These are phyloP conservation scores for Pilatotrama ljubarskyi DNA, from an alignment of 768 basidiomycete species.

Conservation along the genomic window DNA sequence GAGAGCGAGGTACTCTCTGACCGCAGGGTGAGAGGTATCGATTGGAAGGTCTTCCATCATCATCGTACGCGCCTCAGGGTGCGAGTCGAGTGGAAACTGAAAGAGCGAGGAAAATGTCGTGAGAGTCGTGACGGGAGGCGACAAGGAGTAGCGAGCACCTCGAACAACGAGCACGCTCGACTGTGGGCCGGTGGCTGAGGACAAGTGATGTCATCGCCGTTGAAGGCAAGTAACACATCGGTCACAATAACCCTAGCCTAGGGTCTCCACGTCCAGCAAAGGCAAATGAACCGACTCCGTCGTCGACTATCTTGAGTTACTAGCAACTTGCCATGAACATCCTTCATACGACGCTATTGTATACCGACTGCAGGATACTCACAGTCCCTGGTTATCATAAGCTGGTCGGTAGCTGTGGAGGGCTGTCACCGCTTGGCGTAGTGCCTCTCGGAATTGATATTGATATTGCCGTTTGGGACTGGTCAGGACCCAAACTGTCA, in stretches of 20 bases:
- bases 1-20: constrained; percentile 67
- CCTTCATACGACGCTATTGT: too few species aligned
- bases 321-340: too few species aligned
- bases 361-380: too few species aligned
- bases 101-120: neutral
- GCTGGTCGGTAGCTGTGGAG: too few species aligned
- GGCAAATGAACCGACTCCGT: too few species aligned
- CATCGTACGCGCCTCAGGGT: neutral
- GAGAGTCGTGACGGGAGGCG: neutral
- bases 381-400: too few species aligned
- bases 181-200: neutral
- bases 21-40: constrained; percentile 52
- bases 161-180: neutral
- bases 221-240: neutral
- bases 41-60: constrained; percentile 49
- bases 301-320: too few species aligned
- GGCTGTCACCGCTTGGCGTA: too few species aligned
- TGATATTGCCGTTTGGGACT: too few species aligned
- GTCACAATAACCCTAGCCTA: neutral
- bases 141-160: neutral
- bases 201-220: neutral
- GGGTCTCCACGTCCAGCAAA: neutral
- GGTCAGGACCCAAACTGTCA: too few species aligned
- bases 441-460: too few species aligned
- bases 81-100: too few species aligned